Percentiles rank a stretch among this genome's conserved stretches.
Conservation (phyloP, 2,329 filamentous ascomycete genomes). For the Seiridium unicorne region DNA sequence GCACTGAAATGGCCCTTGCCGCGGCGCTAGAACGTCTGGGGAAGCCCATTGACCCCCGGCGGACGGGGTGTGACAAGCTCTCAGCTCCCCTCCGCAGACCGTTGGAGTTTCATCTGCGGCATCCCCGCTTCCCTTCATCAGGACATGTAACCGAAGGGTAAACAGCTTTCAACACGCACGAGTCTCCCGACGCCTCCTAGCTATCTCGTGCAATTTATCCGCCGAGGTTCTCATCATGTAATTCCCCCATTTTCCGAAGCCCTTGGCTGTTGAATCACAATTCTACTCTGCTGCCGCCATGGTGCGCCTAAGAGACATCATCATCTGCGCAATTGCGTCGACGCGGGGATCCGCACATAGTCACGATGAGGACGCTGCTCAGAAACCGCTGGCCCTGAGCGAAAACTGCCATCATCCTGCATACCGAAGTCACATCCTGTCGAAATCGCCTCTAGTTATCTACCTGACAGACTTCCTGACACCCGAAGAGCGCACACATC, state of each 20-base stretch:
- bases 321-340: slow-evolving; percentile 12
- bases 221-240: background rate
- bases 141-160: background rate
- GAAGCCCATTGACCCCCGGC: background rate
- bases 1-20: background rate
- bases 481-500: slow-evolving; percentile 30
- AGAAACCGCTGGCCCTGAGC: slow-evolving; percentile 18
- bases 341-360: slow-evolving; percentile 16
- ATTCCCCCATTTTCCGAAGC: no score
- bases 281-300: background rate
- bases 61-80: background rate
- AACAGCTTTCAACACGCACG: no score
- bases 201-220: background rate
- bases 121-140: background rate
- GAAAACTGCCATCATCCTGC: slow-evolving; percentile 29
- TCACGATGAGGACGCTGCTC: slow-evolving; percentile 14
- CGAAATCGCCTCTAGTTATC: slow-evolving; percentile 35
- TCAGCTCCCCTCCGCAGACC: background rate
- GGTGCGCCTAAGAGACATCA: slow-evolving; percentile 15
- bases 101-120: slow-evolving; percentile 6
- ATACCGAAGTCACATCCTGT: slow-evolving; percentile 31
- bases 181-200: background rate
- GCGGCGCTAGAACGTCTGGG: slow-evolving; percentile 7
- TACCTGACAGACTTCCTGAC: slow-evolving; percentile 37
- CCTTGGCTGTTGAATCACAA: background rate